These are phyloP conservation scores for Debaryomyces nepalensis DNA, from an alignment of 1,139 yeast species.

Conservation along the genomic window DNA sequence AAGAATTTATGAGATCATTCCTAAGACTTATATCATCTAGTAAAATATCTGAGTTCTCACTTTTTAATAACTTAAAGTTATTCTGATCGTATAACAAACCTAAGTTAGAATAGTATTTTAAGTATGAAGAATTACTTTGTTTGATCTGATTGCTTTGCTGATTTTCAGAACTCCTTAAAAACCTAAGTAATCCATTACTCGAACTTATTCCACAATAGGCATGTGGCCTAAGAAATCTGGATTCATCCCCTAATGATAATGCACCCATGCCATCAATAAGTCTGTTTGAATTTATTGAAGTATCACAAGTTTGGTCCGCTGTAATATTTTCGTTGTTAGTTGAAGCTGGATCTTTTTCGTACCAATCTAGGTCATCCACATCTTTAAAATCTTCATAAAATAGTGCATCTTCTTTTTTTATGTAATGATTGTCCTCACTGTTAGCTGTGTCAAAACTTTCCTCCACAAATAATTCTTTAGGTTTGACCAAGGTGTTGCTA, in stretches of 20 bases:
- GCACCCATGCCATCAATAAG: slow-evolving; percentile 59
- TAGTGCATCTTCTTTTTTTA: slow-evolving; percentile 23
- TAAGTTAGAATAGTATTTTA: slow-evolving; percentile 17
- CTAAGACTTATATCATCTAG: slow-evolving; percentile 23
- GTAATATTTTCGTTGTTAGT: neutral
- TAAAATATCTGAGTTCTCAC: slow-evolving; percentile 24
- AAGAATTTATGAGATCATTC: slow-evolving; percentile 20
- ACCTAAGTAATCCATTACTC: slow-evolving; percentile 49
- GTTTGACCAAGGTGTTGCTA: slow-evolving; percentile 8
- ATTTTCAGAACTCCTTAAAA: slow-evolving; percentile 24
- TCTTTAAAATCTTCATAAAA: slow-evolving; percentile 2
- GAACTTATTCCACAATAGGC: slow-evolving; percentile 69
- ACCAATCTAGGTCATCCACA: slow-evolving; percentile 1
- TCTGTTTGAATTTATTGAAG: slow-evolving; percentile 23
- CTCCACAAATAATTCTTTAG: slow-evolving; percentile 20
- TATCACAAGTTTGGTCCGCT: slow-evolving; percentile 13
- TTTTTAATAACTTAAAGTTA: slow-evolving; percentile 21
- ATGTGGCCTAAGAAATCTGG: slow-evolving; percentile 45
- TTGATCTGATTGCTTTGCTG: slow-evolving; percentile 24
- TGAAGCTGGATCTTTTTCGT: slow-evolving; percentile 2
- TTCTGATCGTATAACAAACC: slow-evolving; percentile 17
- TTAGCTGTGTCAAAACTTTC: slow-evolving; percentile 25
- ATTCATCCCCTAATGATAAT: slow-evolving; percentile 26
- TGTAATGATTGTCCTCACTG: slow-evolving; percentile 24
- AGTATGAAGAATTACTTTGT: slow-evolving; percentile 18